Base-by-base conservation (phyloP, 345 rosid genomes). In the Odontarrhena argentea region DNA sequence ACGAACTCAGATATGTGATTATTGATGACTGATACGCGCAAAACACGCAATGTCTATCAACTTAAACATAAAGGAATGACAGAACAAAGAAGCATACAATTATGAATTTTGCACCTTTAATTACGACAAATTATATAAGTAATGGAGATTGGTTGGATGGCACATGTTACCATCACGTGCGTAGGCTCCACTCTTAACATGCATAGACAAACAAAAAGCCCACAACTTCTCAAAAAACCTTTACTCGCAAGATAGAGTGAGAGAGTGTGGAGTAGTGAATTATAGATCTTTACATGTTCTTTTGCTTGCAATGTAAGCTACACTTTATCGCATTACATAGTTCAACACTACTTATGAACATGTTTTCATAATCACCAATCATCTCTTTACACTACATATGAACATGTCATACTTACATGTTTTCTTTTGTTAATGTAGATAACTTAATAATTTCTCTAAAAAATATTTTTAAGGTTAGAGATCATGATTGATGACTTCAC, bases 131-230 rank as follows among this genome's bases (percentile, higher is more conserved):
- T 25, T 53, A 37, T 12, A 44, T 28, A 28, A 28, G 1, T 28
- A 4, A 4, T 28, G 13, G 36, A 45, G 14, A 62, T 46, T 52
- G 7, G 70, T 55, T 63, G 58, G 65, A 18, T 47, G 4, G 58
- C 36, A 46, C 76, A 71, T 63, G 76, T 71, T 71, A 30, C 26
- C 6, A 24, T 63, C 76, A 63, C 70, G 65, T 63, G 65, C 69
- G 57, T 71, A 63, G 57, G 75, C 64, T 55, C 63, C 75, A 71
- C 64, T 63, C 30, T 69, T 57, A 65, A 71, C 75, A 55, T 63
- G 69, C 45, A 63, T 30, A 11, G 69, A 55, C 50, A 30, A 32
- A 56, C 50, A 37, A 42, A 55, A 70, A 60, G 9, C 56, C 49
- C 64, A 34, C 22, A 37, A n/a, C 35, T 36, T 49, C 49, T 55